Percentiles rank a stretch among this genome's conserved stretches.
Evolutionary conservation across 1,284 basidiomycete species (phyloP).

Genomic region (Kalmanozyma brasiliensis): DNA sequence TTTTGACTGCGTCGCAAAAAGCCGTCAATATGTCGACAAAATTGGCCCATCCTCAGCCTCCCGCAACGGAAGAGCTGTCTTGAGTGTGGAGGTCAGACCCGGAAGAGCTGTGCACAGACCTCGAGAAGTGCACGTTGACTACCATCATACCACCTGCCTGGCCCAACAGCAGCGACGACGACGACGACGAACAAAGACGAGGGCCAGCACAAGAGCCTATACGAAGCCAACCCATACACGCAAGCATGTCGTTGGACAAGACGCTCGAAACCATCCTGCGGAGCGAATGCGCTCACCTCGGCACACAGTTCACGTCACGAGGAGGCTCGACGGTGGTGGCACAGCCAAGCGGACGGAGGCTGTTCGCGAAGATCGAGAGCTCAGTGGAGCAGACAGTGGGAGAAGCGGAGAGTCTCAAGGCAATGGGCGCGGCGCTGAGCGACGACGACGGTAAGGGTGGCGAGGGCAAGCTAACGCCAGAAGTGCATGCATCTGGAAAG

Average conservation of each 20-base stretch:
- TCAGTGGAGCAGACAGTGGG: conserved; percentile 34
- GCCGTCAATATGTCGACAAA: too few relatives aligned
- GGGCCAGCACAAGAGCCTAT: not conserved
- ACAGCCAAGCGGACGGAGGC: conserved; percentile 18
- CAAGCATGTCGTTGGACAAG: conserved; percentile 28
- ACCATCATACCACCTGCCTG: too few relatives aligned
- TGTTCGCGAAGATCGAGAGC: conserved; percentile 36
- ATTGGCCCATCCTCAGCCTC: too few relatives aligned
- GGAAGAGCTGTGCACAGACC: too few relatives aligned
- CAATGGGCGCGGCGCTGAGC: conserved; percentile 16
- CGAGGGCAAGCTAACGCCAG: conserved; percentile 13
- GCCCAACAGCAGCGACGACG: too few relatives aligned
- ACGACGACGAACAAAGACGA: too few relatives aligned
- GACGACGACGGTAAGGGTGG: not conserved
- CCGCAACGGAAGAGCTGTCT: too few relatives aligned
- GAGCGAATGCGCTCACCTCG: conserved; percentile 29
- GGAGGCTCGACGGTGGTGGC: conserved; percentile 22
- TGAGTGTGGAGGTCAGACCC: too few relatives aligned
- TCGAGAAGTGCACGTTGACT: too few relatives aligned
- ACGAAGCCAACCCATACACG: not conserved
- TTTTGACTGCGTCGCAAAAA: too few relatives aligned
- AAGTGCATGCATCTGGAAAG: conserved; percentile 32
- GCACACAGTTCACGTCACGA: conserved; percentile 17
- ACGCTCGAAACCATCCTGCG: conserved; percentile 29
- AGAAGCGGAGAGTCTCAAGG: conserved; percentile 31